Evolutionary conservation across 192 early-diverging fungal species (phyloP).

Genomic region (Backusella macrospora): DNA sequence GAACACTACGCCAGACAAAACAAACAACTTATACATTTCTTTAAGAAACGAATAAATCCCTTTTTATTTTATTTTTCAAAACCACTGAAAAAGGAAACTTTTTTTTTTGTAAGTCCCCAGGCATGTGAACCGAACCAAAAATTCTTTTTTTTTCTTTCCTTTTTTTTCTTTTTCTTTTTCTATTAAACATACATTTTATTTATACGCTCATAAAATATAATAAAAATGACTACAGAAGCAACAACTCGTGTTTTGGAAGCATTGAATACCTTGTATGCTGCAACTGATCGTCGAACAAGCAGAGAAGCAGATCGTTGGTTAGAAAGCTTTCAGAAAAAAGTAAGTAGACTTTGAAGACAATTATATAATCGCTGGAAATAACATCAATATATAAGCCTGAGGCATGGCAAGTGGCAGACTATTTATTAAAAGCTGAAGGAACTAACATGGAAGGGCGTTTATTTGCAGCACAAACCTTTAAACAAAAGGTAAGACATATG

Average conservation of each 20-base stretch:
- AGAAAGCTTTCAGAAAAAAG: constrained; percentile 85
- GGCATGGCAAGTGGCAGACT: constrained; percentile 85
- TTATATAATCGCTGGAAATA: neutral
- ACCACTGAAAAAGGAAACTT: no score
- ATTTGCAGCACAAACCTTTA: constrained; percentile 94
- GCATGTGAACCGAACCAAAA: no score
- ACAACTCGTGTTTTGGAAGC: constrained; percentile 45
- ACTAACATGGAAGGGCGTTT: constrained; percentile 63
- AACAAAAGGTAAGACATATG: constrained; percentile 72
- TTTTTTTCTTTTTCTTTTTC: neutral
- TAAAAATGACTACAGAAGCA: constrained; percentile 29
- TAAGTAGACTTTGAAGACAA: constrained; percentile 29
- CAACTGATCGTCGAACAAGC: constrained; percentile 40
- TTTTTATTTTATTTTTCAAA: no score
- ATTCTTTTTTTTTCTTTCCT: neutral
- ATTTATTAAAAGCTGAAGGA: constrained; percentile 62
- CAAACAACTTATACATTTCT: no score
- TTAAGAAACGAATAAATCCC: no score
- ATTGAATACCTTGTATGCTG: constrained; percentile 52
- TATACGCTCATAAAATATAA: neutral
- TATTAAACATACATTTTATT: neutral
- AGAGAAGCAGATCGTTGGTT: constrained; percentile 79
- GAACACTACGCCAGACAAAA: no score
- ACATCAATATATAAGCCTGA: constrained; percentile 52
- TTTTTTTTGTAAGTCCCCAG: no score